Percentiles rank a stretch among this genome's conserved stretches.
Conservation (phyloP, 768 basidiomycete genomes). For the Crucibulum laeve region DNA sequence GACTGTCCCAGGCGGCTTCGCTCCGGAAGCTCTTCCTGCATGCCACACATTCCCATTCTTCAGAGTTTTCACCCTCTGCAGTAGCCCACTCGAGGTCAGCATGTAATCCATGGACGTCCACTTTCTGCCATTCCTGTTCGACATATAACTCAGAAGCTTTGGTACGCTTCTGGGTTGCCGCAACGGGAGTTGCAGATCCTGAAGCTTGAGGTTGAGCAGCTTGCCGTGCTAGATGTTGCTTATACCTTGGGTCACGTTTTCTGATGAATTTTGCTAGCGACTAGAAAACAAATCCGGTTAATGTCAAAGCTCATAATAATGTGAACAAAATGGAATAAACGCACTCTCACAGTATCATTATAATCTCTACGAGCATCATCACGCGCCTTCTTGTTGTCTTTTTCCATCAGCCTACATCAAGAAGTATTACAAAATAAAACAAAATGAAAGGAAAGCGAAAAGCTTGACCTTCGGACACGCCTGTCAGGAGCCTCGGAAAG, state of each 20-base stretch:
- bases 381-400: conserved; percentile 89
- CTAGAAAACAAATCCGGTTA: conserved; percentile 30
- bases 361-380: conserved; percentile 88
- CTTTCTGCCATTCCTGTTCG: conserved; percentile 89
- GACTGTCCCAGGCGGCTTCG: conserved; percentile 94
- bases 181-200: conserved; percentile 24
- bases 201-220: conserved; percentile 26
- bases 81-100: conserved; percentile 73
- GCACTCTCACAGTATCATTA: conserved; percentile 84
- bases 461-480: conserved; percentile 65
- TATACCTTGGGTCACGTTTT: conserved; percentile 89
- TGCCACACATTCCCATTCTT: conserved; percentile 95
- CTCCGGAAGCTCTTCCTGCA: conserved; percentile 87
- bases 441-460: neutral
- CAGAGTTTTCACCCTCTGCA: conserved; percentile 64
- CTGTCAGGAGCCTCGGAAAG: conserved; percentile 82
- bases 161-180: conserved; percentile 20
- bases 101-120: conserved; percentile 36
- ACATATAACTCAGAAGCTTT: conserved; percentile 45
- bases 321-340: conserved; percentile 17
- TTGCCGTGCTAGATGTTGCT: conserved; percentile 53
- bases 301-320: too few relatives aligned
- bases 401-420: conserved; percentile 76
- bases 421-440: conserved; percentile 1
- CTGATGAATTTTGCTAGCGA: conserved; percentile 71